Conservation (phyloP, 495 filamentous ascomycete species). For the Xylaria intraflava region DNA sequence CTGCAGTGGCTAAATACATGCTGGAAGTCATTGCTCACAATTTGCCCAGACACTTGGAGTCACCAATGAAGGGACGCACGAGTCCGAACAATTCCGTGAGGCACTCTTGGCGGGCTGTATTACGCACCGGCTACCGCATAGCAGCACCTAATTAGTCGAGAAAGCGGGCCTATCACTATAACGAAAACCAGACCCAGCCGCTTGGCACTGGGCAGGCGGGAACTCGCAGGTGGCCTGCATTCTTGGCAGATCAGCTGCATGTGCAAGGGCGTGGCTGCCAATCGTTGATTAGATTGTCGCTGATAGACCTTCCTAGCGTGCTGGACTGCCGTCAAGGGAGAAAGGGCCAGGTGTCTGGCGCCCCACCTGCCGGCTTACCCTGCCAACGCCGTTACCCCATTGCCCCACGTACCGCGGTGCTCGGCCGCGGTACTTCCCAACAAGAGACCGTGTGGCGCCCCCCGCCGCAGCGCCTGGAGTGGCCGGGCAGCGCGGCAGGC, state of each 20-base stretch:
- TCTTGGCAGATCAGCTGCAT: background rate
- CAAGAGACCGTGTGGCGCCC: too few relatives aligned
- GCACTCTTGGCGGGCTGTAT: background rate
- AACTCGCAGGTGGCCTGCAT: background rate
- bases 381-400: too few relatives aligned
- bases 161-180: background rate
- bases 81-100: background rate
- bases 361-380: too few relatives aligned
- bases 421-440: too few relatives aligned
- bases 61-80: constrained; percentile 1
- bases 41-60: constrained; percentile 3
- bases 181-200: background rate
- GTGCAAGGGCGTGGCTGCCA: background rate
- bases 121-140: background rate
- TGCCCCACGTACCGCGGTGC: too few relatives aligned
- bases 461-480: too few relatives aligned
- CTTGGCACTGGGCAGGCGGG: background rate
- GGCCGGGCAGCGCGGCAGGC: too few relatives aligned
- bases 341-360: too few relatives aligned
- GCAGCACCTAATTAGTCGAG: background rate
- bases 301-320: constrained; percentile 10
- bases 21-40: background rate
- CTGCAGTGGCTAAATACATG: background rate
- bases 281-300: background rate
- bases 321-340: too few relatives aligned